Evolutionary conservation across 2,329 filamentous ascomycete species (phyloP).

Genomic region (Purpureocillium takamizusanense): DNA sequence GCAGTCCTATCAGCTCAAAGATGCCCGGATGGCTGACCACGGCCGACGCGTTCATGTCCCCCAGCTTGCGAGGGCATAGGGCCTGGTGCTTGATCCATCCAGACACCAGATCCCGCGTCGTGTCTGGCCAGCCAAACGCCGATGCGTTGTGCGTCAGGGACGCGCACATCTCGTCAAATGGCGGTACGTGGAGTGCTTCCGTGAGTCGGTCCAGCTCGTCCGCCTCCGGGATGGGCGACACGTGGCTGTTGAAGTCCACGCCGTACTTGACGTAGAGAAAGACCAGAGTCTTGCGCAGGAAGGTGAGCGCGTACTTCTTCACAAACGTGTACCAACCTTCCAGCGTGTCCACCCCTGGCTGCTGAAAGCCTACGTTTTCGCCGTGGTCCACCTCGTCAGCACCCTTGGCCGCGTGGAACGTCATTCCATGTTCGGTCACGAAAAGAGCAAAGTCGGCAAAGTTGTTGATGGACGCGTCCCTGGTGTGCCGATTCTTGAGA

Average conservation of each 20-base stretch:
- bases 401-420: constrained; percentile 24
- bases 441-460: constrained; percentile 47
- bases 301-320: constrained; percentile 78
- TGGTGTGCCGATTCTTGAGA: constrained; percentile 30
- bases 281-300: constrained; percentile 76
- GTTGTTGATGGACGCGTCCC: constrained; percentile 39
- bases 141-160: constrained; percentile 39
- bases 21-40: constrained; percentile 74
- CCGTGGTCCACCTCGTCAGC: constrained; percentile 14
- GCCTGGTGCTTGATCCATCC: constrained; percentile 69
- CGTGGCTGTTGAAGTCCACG: constrained; percentile 71
- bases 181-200: constrained; percentile 64
- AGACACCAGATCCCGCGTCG: constrained; percentile 35
- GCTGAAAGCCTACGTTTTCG: constrained; percentile 42
- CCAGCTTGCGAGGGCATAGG: constrained; percentile 23
- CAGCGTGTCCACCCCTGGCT: constrained; percentile 43
- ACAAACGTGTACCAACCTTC: constrained; percentile 51
- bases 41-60: constrained; percentile 29
- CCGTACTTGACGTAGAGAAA: constrained; percentile 83
- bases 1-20: constrained; percentile 86
- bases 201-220: constrained; percentile 79
- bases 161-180: constrained; percentile 69
- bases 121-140: constrained; percentile 39
- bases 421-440: constrained; percentile 35
- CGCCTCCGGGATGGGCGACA: constrained; percentile 52